Percentiles rank a stretch among this genome's conserved stretches.
phyloP scores from a whole-genome alignment of 371 early-diverging fungal species.

The Rhizopus delemar region DNA sequence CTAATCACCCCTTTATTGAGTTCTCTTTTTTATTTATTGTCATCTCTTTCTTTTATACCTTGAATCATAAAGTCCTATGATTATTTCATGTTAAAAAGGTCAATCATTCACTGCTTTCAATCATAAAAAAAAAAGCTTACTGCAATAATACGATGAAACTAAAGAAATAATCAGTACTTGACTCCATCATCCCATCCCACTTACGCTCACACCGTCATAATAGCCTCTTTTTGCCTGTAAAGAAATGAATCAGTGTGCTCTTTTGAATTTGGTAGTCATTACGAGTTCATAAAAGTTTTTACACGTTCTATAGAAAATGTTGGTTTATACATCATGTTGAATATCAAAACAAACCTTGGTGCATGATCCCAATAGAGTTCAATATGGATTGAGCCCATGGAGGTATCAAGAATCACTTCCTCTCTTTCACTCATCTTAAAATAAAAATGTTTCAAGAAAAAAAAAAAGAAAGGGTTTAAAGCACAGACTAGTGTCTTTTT shows the following conservation, averaged over 20 bases:
- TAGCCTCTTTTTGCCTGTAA: slow-evolving; percentile 64
- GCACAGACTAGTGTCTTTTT: too few species aligned
- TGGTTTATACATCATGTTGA: neutral
- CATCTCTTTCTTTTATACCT: slow-evolving; percentile 40
- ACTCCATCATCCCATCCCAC: slow-evolving; percentile 19
- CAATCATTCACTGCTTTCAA: neutral
- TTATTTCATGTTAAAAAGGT: neutral
- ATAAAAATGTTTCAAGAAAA: slow-evolving; percentile 6
- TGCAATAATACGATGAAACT: slow-evolving; percentile 83
- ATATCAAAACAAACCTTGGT: slow-evolving; percentile 45
- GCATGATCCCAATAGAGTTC: slow-evolving; percentile 77
- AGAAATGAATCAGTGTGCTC: neutral
- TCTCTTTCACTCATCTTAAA: slow-evolving; percentile 23
- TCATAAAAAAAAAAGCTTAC: slow-evolving; percentile 30
- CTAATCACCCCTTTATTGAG: slow-evolving; percentile 1
- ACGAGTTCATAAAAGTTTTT: slow-evolving; percentile 79
- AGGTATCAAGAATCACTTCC: slow-evolving; percentile 62
- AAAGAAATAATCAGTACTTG: neutral
- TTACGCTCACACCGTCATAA: slow-evolving; percentile 68
- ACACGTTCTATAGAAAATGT: slow-evolving; percentile 52
- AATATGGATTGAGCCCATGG: slow-evolving; percentile 66
- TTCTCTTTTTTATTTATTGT: neutral
- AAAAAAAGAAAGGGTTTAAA: neutral
- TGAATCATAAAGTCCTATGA: slow-evolving; percentile 80
- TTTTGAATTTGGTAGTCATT: slow-evolving; percentile 6